Evolutionary conservation across 495 filamentous ascomycete species (phyloP).

Genomic region (Xanthoparmelia taractica): DNA sequence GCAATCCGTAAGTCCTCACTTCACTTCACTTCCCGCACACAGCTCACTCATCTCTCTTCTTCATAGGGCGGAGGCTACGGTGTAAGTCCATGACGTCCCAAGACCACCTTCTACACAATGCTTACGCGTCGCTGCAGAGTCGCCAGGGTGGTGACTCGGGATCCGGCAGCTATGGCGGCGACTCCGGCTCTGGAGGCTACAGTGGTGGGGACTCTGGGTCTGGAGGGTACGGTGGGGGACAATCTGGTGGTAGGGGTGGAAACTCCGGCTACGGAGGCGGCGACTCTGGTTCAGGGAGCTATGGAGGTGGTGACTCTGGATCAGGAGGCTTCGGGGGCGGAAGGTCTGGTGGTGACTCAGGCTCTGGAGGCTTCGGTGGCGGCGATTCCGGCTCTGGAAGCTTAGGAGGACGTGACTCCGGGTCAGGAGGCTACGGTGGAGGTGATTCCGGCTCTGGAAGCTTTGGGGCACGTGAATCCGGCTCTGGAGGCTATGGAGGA

Average conservation of each 20-base stretch:
- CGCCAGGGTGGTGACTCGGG: neutral
- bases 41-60: neutral
- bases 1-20: constrained; percentile 18
- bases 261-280: too few species aligned
- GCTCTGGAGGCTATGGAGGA: constrained; percentile 18
- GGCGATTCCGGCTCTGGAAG: constrained; percentile 9
- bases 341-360: constrained; percentile 11
- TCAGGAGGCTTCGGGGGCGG: constrained; percentile 1
- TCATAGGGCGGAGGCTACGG: constrained; percentile 15
- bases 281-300: too few species aligned
- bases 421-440: constrained; percentile 20
- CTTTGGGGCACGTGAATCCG: constrained; percentile 12
- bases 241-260: too few species aligned
- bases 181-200: too few species aligned
- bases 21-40: neutral
- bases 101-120: neutral
- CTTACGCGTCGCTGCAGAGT: constrained; percentile 1
- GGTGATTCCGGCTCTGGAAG: constrained; percentile 14
- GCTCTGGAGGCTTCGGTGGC: constrained; percentile 29
- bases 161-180: too few species aligned
- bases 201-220: too few species aligned
- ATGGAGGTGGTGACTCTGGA: neutral
- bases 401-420: constrained; percentile 9
- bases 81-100: constrained; percentile 10
- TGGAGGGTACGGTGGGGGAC: too few species aligned